phyloP scores from a whole-genome alignment of 495 filamentous ascomycete genomes.

The Aspergillus affinis region DNA sequence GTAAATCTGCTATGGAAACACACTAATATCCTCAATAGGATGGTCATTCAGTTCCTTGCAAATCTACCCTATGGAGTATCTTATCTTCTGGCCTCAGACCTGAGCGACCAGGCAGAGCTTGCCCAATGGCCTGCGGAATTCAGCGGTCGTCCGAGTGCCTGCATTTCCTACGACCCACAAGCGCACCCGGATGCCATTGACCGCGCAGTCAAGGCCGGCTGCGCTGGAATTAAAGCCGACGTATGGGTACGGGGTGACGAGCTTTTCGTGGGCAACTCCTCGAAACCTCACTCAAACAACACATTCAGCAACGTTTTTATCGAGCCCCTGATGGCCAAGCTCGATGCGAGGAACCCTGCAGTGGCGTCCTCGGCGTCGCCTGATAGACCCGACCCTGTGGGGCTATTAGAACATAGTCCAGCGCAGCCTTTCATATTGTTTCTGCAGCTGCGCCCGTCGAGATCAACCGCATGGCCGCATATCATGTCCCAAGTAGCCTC shows the following conservation, averaged over 20 bases:
- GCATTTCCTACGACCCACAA: constrained; percentile 72
- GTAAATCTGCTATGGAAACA: no score
- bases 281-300: constrained; percentile 48
- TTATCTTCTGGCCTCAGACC: constrained; percentile 13
- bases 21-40: constrained; percentile 3
- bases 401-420: constrained; percentile 55
- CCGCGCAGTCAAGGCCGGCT: constrained; percentile 50
- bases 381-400: constrained; percentile 29
- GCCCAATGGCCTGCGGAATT: constrained; percentile 30
- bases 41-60: constrained; percentile 24
- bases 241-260: constrained; percentile 59
- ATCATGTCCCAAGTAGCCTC: constrained; percentile 50
- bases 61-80: constrained; percentile 16
- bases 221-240: constrained; percentile 72
- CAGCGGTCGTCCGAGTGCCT: constrained; percentile 37
- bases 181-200: constrained; percentile 59
- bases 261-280: constrained; percentile 60
- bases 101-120: constrained; percentile 8
- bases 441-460: constrained; percentile 44
- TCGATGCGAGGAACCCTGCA: constrained; percentile 53
- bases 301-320: constrained; percentile 66
- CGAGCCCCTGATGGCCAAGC: constrained; percentile 57
- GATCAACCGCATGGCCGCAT: constrained; percentile 46
- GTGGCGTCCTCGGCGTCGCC: neutral
- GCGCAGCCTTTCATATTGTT: constrained; percentile 31